phyloP scores from a whole-genome alignment of 495 filamentous ascomycete genomes.

The Collariella sp. region DNA sequence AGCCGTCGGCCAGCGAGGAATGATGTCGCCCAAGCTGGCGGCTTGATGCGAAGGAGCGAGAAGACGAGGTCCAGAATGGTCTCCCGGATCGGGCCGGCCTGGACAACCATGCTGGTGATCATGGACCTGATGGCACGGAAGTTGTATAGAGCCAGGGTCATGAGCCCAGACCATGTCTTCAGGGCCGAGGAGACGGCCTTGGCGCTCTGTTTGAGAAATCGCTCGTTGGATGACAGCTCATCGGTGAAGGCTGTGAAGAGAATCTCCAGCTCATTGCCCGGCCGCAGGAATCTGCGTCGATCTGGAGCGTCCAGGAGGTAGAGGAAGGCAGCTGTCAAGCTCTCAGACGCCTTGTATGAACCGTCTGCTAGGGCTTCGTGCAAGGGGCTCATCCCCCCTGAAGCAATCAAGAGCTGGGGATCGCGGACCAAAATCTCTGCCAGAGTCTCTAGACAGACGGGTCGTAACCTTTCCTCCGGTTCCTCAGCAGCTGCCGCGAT shows the following conservation, averaged over 20 bases:
- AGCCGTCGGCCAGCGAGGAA: slow-evolving; percentile 87
- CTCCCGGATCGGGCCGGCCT: slow-evolving; percentile 55
- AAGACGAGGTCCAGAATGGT: slow-evolving; percentile 80
- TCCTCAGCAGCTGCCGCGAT: slow-evolving; percentile 88
- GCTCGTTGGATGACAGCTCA: slow-evolving; percentile 60
- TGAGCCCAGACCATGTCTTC: slow-evolving; percentile 86
- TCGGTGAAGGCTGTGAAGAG: slow-evolving; percentile 88
- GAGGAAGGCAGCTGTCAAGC: slow-evolving; percentile 72
- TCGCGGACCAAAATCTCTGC: slow-evolving; percentile 85
- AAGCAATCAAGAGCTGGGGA: slow-evolving; percentile 64
- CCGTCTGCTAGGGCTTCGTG: slow-evolving; percentile 84
- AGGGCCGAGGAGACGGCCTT: slow-evolving; percentile 80
- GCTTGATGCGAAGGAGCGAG: slow-evolving; percentile 85
- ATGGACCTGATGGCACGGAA: slow-evolving; percentile 77
- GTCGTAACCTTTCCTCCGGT: slow-evolving; percentile 73
- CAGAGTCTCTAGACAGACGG: slow-evolving; percentile 85
- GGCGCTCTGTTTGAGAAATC: slow-evolving; percentile 71
- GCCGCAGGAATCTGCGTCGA: slow-evolving; percentile 66
- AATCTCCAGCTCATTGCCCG: slow-evolving; percentile 70
- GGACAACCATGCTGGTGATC: slow-evolving; percentile 66
- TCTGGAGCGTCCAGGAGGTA: slow-evolving; percentile 81
- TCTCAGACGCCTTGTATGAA: slow-evolving; percentile 83
- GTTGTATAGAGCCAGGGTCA: slow-evolving; percentile 75
- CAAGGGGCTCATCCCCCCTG: slow-evolving; percentile 72
- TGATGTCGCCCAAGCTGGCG: slow-evolving; percentile 91